These are phyloP conservation scores for Cymbidium sinense DNA, from an alignment of 106 monocot species.

Conservation along the genomic window DNA sequence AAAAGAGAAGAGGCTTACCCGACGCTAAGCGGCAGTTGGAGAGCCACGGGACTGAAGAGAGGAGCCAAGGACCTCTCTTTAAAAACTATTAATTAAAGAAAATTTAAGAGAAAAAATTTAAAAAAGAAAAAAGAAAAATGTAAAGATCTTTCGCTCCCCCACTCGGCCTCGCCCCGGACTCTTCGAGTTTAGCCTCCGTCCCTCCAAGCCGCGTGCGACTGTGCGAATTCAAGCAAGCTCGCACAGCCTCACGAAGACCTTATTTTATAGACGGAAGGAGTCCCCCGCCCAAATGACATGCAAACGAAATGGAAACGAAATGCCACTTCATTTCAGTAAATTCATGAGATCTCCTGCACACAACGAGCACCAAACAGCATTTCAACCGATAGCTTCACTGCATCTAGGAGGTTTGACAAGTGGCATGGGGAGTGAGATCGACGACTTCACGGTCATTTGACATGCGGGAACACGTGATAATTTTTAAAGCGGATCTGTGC, in stretches of 20 bases:
- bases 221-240: neutral
- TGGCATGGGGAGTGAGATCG: no score
- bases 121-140: neutral
- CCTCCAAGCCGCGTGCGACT: constrained; percentile 3
- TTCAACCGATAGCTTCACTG: no score
- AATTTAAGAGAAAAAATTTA: neutral
- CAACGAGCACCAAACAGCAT: neutral
- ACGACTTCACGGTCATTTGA: no score
- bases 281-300: neutral
- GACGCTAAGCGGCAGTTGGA: neutral
- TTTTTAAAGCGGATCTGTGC: no score
- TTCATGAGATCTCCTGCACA: neutral
- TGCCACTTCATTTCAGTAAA: neutral
- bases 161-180: neutral
- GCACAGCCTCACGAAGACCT: neutral
- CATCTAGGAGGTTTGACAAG: no score
- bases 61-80: no score
- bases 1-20: constrained; percentile 10
- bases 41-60: neutral
- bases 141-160: constrained; percentile 1
- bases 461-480: no score
- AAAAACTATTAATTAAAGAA: no score
- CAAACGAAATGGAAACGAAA: neutral
- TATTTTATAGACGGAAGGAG: neutral
- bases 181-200: neutral